Percentiles rank a stretch among this genome's conserved stretches.
Evolutionary conservation across 139 green algal genomes (phyloP).

Genomic region (Coccomyxa sp.): DNA sequence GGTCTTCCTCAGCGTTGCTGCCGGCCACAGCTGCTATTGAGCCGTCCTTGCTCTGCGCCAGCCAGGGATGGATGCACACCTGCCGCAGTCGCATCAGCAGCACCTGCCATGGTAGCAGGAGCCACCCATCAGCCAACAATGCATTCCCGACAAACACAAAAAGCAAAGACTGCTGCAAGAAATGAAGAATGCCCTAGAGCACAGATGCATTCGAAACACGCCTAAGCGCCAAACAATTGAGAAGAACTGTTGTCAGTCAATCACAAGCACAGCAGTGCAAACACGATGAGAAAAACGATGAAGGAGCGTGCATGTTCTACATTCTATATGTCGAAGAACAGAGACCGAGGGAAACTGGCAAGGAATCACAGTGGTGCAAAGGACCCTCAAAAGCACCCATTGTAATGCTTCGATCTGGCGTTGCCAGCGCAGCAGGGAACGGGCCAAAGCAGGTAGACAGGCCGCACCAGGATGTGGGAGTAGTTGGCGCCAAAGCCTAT

Average conservation of each 20-base stretch:
- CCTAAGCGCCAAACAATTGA: not conserved
- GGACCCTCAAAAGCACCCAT: too few species aligned
- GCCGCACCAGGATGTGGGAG: slow-evolving; percentile 1
- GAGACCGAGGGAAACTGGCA: too few species aligned
- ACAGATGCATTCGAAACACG: not conserved
- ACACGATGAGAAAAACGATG: too few species aligned
- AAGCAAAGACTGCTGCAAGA: not conserved
- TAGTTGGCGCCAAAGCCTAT: not conserved
- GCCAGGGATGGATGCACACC: not conserved
- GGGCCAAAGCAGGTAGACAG: not conserved
- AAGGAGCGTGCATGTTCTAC: too few species aligned
- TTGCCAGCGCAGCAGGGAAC: not conserved
- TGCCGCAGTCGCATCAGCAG: slow-evolving; percentile 8
- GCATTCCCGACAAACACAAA: not conserved
- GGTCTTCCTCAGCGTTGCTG: not conserved
- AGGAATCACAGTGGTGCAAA: too few species aligned
- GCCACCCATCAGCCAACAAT: not conserved
- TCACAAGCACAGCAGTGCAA: too few species aligned
- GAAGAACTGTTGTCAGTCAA: not conserved
- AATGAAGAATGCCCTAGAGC: not conserved
- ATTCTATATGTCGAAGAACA: too few species aligned
- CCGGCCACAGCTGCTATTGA: not conserved
- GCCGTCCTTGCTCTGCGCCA: not conserved
- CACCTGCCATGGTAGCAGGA: not conserved
- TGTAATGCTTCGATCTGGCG: too few species aligned